A percentile compares a stretch with the other conserved stretches of the same genome.
Evolutionary conservation across 164 flowering plant species (phyloP).

Genomic region (Paratinospora sagittata): DNA sequence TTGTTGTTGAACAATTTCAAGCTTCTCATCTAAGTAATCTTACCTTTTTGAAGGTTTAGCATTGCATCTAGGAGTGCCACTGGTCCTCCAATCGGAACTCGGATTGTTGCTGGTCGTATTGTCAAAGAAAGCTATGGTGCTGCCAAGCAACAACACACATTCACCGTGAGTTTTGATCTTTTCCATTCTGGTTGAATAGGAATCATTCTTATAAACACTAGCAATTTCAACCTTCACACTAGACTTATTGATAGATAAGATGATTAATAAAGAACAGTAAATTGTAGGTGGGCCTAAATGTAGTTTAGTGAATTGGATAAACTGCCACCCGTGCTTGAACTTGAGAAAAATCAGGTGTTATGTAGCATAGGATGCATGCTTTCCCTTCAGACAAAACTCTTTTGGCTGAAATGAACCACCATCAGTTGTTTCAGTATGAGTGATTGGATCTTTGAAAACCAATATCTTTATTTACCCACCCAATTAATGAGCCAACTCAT

Average conservation of each 20-base stretch:
- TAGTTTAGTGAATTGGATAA: not conserved
- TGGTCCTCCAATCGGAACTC: constrained; percentile 69
- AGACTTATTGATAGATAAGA: not conserved
- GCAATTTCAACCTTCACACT: no score
- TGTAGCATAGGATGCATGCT: no score
- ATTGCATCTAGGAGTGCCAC: constrained; percentile 66
- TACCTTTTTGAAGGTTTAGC: constrained; percentile 39
- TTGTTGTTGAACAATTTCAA: not conserved
- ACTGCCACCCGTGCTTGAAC: not conserved
- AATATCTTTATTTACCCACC: no score
- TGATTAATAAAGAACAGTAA: not conserved
- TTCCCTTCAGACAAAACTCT: not conserved
- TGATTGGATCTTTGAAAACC: not conserved
- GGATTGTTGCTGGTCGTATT: constrained; percentile 75
- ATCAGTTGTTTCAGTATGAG: not conserved
- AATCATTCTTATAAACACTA: not conserved
- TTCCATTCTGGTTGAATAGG: not conserved
- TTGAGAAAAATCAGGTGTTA: not conserved
- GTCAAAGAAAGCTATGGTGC: constrained; percentile 92
- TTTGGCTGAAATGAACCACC: not conserved
- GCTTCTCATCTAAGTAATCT: constrained; percentile 1
- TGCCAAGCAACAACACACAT: constrained; percentile 91
- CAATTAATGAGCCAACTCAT: no score
- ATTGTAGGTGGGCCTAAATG: not conserved
- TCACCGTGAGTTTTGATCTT: constrained; percentile 48